Conservation (phyloP, 768 basidiomycete genomes). For the Neoboletus brunneissimus region DNA sequence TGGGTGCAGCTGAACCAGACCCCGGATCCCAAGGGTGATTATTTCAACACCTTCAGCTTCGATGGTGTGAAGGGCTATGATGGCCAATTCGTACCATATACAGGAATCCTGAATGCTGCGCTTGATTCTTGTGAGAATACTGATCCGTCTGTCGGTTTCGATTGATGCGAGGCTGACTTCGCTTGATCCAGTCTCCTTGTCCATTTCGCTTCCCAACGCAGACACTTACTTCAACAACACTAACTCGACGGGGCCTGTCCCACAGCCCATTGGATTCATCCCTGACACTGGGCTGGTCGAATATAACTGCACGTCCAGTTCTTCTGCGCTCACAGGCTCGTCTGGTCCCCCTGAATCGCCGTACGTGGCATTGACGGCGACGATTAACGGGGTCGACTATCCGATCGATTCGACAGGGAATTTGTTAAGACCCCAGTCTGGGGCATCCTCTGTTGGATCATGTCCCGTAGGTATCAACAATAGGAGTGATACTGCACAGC, state of each 20-base stretch:
- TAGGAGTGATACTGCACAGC: conserved; percentile 10
- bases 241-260: conserved; percentile 24
- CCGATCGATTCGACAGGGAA: conserved; percentile 26
- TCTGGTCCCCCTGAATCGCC: conserved; percentile 10
- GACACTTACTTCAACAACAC: conserved; percentile 17
- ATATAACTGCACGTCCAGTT: conserved; percentile 19
- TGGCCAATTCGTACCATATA: conserved; percentile 22
- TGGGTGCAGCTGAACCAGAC: conserved; percentile 23
- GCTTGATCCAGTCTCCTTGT: conserved; percentile 10
- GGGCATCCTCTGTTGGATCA: background rate
- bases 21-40: conserved; percentile 18
- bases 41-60: conserved; percentile 21
- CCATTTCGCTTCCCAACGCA: conserved; percentile 19
- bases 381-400: conserved; percentile 34
- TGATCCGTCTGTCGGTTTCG: background rate
- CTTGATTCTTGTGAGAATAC: conserved; percentile 26
- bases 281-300: background rate
- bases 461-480: conserved; percentile 26
- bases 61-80: conserved; percentile 33
- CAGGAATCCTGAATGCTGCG: conserved; percentile 13
- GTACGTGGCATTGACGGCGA: conserved; percentile 25
- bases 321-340: background rate
- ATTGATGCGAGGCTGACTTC: background rate
- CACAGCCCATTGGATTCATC: conserved; percentile 1
- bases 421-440: conserved; percentile 16